Evolutionary conservation across 2,329 filamentous ascomycete species (phyloP), one percentile per base, ranked within the genome.

Genomic region (Domatiomyces catenatus): DNA sequence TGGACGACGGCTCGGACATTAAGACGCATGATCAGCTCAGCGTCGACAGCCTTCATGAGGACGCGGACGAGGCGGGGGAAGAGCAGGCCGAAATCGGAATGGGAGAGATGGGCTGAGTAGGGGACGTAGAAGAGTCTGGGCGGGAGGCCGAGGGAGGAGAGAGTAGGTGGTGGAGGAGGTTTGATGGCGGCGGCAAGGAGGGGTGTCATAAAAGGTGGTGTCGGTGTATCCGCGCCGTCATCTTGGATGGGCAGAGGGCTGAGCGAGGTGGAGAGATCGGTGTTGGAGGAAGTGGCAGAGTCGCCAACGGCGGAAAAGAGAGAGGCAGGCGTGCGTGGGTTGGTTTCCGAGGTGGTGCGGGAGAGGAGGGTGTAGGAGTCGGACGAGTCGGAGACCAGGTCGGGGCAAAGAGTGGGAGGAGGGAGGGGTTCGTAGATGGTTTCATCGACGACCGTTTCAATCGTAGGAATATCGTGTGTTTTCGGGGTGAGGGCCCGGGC

Each of bases 51-150:
- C 50, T 74, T 73, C 50, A 73, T 70, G 8, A 74, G 62, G 44
- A 69, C 69, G 46, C 69, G 69, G 7, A 71, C 73, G 1, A 74
- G 57, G 75, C 81, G 84, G 0, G 86, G 86, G 61, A 93, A 93
- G 19, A 94, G 67, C 20, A 92, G 69, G 36, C 84, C 87, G 59
- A 92, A 93, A 61, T 94, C 87, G 18, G 80, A 84, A 66, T 93
- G 87, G 52, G 77, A 86, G 22, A 93, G 74, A 63, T 94, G 87
- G 0, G 86, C 85, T n/a, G 81, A 84, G 44, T 76, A 71, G 12
- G 73, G 64, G 2, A 86, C 80, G 63, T 86, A 90, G 68, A 85
- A 93, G 60, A 90, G 78, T 58, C 81, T 76, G 3, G 86, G 20
- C 8, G 45, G 45, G 3, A 26, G 81, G 50, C 18, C 3, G 50